Evolutionary conservation across 2,329 filamentous ascomycete genomes (phyloP).

Genomic region (Colletotrichum truncatum): DNA sequence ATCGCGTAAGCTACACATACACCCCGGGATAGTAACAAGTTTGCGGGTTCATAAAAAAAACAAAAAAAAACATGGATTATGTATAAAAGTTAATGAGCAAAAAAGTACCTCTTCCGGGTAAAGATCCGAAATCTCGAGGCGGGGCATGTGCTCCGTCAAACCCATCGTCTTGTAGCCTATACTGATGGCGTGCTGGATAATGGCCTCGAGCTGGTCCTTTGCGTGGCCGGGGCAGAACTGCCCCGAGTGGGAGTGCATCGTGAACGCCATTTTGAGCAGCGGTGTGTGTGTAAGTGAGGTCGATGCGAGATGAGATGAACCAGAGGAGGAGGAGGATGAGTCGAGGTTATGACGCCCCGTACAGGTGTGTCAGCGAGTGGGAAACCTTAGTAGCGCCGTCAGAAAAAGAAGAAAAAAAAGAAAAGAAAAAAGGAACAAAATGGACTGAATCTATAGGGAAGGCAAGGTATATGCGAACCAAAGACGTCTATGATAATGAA

Average conservation of each 20-base stretch:
- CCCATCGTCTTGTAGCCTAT: slow-evolving; percentile 85
- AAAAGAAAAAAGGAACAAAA: too few relatives aligned
- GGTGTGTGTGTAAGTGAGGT: not conserved
- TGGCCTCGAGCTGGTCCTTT: slow-evolving; percentile 82
- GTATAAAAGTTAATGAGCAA: too few relatives aligned
- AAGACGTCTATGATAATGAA: too few relatives aligned
- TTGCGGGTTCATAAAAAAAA: too few relatives aligned
- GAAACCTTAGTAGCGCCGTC: not conserved
- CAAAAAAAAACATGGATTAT: too few relatives aligned
- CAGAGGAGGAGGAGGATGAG: slow-evolving; percentile 7
- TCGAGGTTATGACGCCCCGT: slow-evolving; percentile 1
- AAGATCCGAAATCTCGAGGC: slow-evolving; percentile 75
- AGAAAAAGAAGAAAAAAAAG: not conserved
- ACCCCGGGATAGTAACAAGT: too few relatives aligned
- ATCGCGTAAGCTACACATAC: slow-evolving; percentile 37
- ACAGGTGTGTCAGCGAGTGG: too few relatives aligned
- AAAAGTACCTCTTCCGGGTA: slow-evolving; percentile 87
- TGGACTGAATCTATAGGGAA: too few relatives aligned
- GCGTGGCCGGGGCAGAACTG: slow-evolving; percentile 96
- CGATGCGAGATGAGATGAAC: slow-evolving; percentile 24
- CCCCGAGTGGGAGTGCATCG: slow-evolving; percentile 97
- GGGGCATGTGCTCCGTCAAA: slow-evolving; percentile 95
- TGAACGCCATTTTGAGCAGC: slow-evolving; percentile 82
- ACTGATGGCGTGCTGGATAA: slow-evolving; percentile 81
- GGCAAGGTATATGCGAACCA: too few relatives aligned